These are phyloP conservation scores for Niebla homalea DNA, from an alignment of 495 filamentous ascomycete species.

Conservation along the genomic window DNA sequence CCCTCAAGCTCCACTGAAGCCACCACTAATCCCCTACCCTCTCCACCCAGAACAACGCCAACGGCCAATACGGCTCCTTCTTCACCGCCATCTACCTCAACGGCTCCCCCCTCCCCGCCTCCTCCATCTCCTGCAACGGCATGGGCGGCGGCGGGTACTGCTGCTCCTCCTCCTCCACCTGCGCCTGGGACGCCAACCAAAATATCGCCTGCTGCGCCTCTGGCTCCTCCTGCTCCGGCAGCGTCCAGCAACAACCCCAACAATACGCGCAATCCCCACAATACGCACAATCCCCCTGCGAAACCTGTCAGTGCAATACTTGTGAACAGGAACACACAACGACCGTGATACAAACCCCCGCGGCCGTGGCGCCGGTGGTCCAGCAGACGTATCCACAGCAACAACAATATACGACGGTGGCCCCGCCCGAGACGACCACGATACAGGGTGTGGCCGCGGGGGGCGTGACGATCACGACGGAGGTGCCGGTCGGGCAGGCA, in stretches of 20 bases:
- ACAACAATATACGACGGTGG: slow-evolving; percentile 2
- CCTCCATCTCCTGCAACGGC: slow-evolving; percentile 2
- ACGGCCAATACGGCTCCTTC: slow-evolving; percentile 6
- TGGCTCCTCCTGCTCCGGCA: slow-evolving; percentile 6
- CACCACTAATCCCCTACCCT: too few relatives aligned
- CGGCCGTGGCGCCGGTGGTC: slow-evolving; percentile 4
- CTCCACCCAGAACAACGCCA: too few relatives aligned
- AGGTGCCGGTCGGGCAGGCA: neutral
- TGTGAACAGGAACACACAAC: slow-evolving; percentile 3
- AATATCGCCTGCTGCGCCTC: slow-evolving; percentile 12
- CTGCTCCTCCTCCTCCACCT: slow-evolving; percentile 6
- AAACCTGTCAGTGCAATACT: neutral
- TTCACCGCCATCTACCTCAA: slow-evolving; percentile 15
- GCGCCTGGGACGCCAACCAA: slow-evolving; percentile 10
- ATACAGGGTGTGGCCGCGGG: neutral
- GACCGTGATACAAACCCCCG: slow-evolving; percentile 5
- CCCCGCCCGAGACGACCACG: slow-evolving; percentile 1
- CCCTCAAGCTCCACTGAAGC: too few relatives aligned
- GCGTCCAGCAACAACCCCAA: slow-evolving; percentile 2
- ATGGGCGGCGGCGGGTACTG: slow-evolving; percentile 9
- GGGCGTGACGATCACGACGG: neutral
- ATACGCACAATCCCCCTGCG: neutral
- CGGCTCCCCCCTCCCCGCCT: slow-evolving; percentile 4
- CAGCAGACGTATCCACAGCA: neutral
- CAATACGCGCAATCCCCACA: neutral